Evolutionary conservation across 192 early-diverging fungal species (phyloP).

Genomic region (Obelidium mucronatum): DNA sequence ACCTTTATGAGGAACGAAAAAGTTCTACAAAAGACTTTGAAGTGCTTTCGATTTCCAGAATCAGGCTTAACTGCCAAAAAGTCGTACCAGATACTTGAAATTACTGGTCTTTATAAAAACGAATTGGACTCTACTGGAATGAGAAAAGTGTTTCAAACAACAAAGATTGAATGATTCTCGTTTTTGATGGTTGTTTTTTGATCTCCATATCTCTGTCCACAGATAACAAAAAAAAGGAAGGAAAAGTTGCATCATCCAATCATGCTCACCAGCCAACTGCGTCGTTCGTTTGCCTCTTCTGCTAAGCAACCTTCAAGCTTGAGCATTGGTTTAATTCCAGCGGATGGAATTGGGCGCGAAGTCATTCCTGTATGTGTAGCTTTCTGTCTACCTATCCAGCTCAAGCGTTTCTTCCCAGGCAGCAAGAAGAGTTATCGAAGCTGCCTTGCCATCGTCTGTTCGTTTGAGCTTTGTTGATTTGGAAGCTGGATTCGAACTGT

Average conservation of each 20-base stretch:
- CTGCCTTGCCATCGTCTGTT: constrained; percentile 66
- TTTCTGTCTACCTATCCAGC: neutral
- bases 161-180: neutral
- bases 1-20: neutral
- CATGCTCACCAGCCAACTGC: neutral
- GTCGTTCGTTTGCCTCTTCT: neutral
- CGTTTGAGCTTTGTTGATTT: constrained; percentile 75
- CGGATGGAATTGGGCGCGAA: constrained; percentile 96
- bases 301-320: constrained; percentile 38
- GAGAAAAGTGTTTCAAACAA: neutral
- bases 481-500: constrained; percentile 96
- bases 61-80: neutral
- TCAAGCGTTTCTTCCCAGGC: constrained; percentile 63
- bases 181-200: neutral
- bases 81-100: constrained; percentile 14
- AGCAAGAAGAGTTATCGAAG: constrained; percentile 87
- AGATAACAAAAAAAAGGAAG: neutral
- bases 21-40: neutral
- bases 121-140: neutral
- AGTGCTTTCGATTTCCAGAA: constrained; percentile 15
- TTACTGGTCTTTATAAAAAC: neutral
- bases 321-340: constrained; percentile 93
- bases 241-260: no score
- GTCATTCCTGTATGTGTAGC: constrained; percentile 81
- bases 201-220: neutral